Conservation (phyloP, 257 asterid species). For the Solanum chaucha region DNA sequence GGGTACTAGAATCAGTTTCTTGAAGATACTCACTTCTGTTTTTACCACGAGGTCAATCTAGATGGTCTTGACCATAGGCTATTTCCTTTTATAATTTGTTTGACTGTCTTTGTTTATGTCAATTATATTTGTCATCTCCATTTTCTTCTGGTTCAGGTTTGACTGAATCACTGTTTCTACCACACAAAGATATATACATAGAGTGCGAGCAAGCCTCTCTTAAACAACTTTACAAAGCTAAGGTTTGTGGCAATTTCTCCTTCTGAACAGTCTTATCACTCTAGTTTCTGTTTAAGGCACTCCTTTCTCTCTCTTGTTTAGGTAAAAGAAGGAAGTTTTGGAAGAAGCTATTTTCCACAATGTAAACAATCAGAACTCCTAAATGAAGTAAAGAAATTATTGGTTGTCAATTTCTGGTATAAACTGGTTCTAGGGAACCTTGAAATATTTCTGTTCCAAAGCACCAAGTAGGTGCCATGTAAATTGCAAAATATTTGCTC, state of each 20-base stretch:
- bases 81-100: not conserved
- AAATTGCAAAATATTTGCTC: not conserved
- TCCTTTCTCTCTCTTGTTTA: not conserved
- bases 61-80: not conserved
- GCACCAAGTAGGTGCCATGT: not conserved
- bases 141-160: conserved; percentile 51
- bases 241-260: conserved; percentile 35
- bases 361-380: not conserved
- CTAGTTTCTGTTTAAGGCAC: not conserved
- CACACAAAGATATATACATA: conserved; percentile 77
- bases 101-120: not conserved
- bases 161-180: conserved; percentile 84
- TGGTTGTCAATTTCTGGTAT: not conserved
- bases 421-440: not conserved
- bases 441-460: not conserved
- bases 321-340: not conserved
- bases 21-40: not conserved
- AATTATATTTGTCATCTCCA: not conserved
- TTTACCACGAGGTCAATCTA: not conserved
- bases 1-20: not conserved
- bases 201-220: conserved; percentile 97
- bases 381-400: not conserved
- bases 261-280: not conserved
- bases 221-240: conserved; percentile 74
- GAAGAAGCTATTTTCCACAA: not conserved